These are phyloP conservation scores for Penicillium canariense DNA, from an alignment of 495 filamentous ascomycete genomes.

Conservation along the genomic window DNA sequence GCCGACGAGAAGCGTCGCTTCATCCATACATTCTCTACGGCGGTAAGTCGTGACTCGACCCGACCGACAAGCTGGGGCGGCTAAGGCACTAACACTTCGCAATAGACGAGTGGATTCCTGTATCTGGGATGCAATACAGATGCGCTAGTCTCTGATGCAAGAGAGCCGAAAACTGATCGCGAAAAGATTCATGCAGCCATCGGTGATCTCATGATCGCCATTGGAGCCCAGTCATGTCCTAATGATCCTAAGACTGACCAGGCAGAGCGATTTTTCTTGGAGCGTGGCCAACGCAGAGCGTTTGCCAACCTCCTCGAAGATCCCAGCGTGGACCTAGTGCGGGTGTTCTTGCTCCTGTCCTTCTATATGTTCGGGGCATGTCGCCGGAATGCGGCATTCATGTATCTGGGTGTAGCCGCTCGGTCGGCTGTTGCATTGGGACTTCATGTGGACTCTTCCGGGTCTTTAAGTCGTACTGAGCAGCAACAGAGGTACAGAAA, in stretches of 20 bases:
- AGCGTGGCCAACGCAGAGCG: conserved; percentile 36
- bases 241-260: conserved; percentile 21
- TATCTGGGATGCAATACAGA: conserved; percentile 17
- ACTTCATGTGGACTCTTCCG: conserved; percentile 30
- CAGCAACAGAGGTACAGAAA: conserved; percentile 23
- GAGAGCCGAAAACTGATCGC: conserved; percentile 14
- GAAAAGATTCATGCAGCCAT: conserved; percentile 31
- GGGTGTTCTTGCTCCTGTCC: conserved; percentile 42
- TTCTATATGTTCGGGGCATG: conserved; percentile 50
- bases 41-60: conserved; percentile 22
- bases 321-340: conserved; percentile 40
- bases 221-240: conserved; percentile 40
- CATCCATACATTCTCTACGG: conserved; percentile 29
- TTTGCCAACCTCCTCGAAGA: conserved; percentile 42
- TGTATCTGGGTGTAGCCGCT: conserved; percentile 47
- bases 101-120: conserved; percentile 37
- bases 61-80: background rate
- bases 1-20: conserved; percentile 24
- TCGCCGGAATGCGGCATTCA: conserved; percentile 48
- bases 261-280: conserved; percentile 36
- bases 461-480: conserved; percentile 11
- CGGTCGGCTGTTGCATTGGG: conserved; percentile 44
- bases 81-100: background rate
- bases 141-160: conserved; percentile 5
- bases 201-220: conserved; percentile 40